Evolutionary conservation across 768 basidiomycete genomes (phyloP).

Genomic region (Auricularia cornea): DNA sequence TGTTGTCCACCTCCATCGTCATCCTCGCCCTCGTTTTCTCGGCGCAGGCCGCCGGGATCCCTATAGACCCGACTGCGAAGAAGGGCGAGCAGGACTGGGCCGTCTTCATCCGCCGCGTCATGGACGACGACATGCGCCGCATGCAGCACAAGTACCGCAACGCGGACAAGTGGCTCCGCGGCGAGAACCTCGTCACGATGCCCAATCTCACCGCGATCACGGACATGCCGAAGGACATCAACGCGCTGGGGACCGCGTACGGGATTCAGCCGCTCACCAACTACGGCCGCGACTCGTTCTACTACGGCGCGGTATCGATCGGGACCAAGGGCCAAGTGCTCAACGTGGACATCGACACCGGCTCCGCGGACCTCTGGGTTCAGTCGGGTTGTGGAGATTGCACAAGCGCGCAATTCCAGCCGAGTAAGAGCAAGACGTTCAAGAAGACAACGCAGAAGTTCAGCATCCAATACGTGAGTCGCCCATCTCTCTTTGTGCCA

Average conservation of each 20-base stretch:
- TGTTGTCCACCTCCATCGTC: background rate
- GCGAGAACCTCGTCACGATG: background rate
- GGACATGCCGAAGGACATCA: background rate
- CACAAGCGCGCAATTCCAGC: slow-evolving; percentile 29
- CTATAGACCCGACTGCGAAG: background rate
- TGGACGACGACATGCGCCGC: background rate
- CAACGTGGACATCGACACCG: slow-evolving; percentile 58
- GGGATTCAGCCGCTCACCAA: slow-evolving; percentile 29
- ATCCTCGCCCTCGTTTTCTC: background rate
- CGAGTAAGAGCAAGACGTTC: slow-evolving; percentile 36
- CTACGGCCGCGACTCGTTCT: slow-evolving; percentile 37
- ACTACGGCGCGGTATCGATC: slow-evolving; percentile 40
- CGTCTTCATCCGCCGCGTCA: background rate
- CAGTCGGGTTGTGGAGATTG: slow-evolving; percentile 34
- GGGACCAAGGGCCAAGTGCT: slow-evolving; percentile 49
- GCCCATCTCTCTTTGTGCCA: background rate
- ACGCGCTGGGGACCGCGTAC: slow-evolving; percentile 2
- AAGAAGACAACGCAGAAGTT: slow-evolving; percentile 24
- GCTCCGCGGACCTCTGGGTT: slow-evolving; percentile 60
- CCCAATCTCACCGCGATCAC: background rate
- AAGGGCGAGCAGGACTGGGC: background rate
- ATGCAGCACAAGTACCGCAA: background rate
- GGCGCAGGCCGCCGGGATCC: background rate
- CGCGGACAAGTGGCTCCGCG: background rate
- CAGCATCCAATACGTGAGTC: slow-evolving; percentile 32